Percentiles rank a stretch among this genome's conserved stretches.
These are phyloP conservation scores for Falciphora oryzae DNA, from an alignment of 2,329 filamentous ascomycete species.

Conservation along the genomic window DNA sequence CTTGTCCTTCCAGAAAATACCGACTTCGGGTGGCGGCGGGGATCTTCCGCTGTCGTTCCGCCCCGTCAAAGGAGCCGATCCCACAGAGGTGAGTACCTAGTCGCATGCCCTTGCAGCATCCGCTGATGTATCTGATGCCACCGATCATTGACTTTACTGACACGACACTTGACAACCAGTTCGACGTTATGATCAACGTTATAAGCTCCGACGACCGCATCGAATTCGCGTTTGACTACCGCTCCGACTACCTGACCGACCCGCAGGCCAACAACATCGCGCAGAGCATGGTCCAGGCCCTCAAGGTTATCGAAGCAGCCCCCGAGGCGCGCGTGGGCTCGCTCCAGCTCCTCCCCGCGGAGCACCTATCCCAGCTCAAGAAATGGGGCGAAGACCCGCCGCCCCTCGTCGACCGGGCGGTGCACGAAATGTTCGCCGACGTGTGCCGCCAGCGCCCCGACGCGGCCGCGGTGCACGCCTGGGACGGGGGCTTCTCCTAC, in stretches of 20 bases:
- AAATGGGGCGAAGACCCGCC: background rate
- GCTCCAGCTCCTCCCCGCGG: background rate
- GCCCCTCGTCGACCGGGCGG: slow-evolving; percentile 11
- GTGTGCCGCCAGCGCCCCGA: slow-evolving; percentile 15
- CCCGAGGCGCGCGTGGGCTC: background rate
- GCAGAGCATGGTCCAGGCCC: background rate
- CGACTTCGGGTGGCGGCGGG: background rate
- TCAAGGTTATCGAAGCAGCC: background rate
- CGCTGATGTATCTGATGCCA: background rate
- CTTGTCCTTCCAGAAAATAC: background rate
- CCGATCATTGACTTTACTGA: background rate
- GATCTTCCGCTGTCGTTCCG: background rate
- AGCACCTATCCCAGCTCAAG: background rate
- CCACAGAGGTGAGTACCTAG: background rate
- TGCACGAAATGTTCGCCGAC: background rate
- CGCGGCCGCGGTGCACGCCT: slow-evolving; percentile 22
- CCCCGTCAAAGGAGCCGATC: background rate
- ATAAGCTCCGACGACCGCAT: no score
- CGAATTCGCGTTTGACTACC: no score
- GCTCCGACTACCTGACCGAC: no score
- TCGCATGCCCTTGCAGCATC: background rate
- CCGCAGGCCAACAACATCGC: background rate
- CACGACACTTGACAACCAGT: background rate
- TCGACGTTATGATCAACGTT: background rate
- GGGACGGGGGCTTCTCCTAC: slow-evolving; percentile 27